phyloP scores from a whole-genome alignment of 73 alveolate species.

The Breviolum minutum region DNA sequence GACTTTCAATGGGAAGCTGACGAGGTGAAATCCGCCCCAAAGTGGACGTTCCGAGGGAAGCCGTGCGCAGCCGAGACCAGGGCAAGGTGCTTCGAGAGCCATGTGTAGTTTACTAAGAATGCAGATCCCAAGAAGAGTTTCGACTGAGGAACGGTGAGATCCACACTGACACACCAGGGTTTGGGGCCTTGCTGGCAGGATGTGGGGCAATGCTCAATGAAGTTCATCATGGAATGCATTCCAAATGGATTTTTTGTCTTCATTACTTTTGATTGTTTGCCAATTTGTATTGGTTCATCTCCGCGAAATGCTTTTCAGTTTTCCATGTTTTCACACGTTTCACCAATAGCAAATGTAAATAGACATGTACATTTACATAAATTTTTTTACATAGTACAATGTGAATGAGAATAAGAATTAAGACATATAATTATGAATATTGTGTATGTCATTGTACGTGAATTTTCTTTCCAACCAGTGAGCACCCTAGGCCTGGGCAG shows the following conservation, averaged over 20 bases:
- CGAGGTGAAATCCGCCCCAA: constrained; percentile 42
- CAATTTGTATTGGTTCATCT: no score
- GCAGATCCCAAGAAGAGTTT: not conserved
- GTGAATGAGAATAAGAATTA: no score
- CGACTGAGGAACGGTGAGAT: not conserved
- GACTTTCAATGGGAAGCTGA: not conserved
- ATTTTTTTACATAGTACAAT: no score
- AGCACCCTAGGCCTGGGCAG: constrained; percentile 32
- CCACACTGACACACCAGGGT: constrained; percentile 47
- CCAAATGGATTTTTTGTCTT: no score
- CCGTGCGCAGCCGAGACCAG: not conserved
- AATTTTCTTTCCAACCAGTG: not conserved
- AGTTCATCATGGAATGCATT: no score
- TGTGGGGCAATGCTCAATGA: not conserved
- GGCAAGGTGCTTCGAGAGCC: not conserved
- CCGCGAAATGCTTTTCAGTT: no score
- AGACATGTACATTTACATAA: no score
- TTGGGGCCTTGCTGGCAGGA: not conserved
- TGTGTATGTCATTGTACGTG: not conserved
- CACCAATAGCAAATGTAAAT: no score
- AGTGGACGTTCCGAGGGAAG: constrained; percentile 65
- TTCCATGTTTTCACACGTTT: no score
- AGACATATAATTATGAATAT: no score
- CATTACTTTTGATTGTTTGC: no score
- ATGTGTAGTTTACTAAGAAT: not conserved